These are phyloP conservation scores for Curvularia spicifera DNA, from an alignment of 2,329 filamentous ascomycete species.

Conservation along the genomic window DNA sequence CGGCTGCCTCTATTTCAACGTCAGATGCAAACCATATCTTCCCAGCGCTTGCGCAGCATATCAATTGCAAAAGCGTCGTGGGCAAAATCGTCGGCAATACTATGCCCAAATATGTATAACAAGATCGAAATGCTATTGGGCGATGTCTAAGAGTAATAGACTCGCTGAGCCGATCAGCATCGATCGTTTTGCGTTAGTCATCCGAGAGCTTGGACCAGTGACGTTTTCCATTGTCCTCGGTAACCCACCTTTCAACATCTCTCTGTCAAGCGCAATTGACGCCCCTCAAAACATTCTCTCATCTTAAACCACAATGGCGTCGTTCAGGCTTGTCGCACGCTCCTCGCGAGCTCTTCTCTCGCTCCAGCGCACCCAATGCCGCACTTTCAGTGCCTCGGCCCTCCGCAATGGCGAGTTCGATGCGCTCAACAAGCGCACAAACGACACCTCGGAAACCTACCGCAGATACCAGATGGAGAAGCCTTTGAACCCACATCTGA, in stretches of 20 bases:
- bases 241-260: constrained; percentile 19
- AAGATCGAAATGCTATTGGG: constrained; percentile 6
- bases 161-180: constrained; percentile 25
- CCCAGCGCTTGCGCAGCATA: background rate
- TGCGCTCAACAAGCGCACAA: constrained; percentile 57
- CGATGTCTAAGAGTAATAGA: constrained; percentile 27
- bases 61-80: too few species aligned
- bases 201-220: constrained; percentile 27
- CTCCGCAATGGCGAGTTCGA: constrained; percentile 48
- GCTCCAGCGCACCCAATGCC: constrained; percentile 42
- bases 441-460: constrained; percentile 62
- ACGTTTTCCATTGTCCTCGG: constrained; percentile 34
- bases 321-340: constrained; percentile 54
- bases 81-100: background rate
- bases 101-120: background rate
- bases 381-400: constrained; percentile 49
- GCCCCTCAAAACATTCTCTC: constrained; percentile 13
- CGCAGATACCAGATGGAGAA: constrained; percentile 64
- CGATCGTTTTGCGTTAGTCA: constrained; percentile 20
- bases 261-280: constrained; percentile 23
- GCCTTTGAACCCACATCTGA: constrained; percentile 66
- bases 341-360: constrained; percentile 52
- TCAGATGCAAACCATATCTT: background rate
- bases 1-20: background rate
- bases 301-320: constrained; percentile 51